These are phyloP conservation scores for Acidomyces sp. DNA, from an alignment of 495 filamentous ascomycete species.

Conservation along the genomic window DNA sequence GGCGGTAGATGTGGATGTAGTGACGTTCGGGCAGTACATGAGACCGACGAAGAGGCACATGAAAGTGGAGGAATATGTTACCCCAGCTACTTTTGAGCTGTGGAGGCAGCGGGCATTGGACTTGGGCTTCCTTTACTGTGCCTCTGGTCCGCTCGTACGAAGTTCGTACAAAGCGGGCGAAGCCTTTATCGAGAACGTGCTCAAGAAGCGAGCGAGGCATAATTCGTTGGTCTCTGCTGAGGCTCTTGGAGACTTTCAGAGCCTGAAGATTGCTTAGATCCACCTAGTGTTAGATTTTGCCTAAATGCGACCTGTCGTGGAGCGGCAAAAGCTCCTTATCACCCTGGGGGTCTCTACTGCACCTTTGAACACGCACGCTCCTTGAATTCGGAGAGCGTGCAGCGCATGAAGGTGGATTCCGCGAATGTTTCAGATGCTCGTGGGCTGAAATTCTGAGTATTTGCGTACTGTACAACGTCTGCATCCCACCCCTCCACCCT, in stretches of 20 bases:
- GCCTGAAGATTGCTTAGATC: conserved; percentile 8
- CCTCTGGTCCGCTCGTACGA: conserved; percentile 80
- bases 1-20: conserved; percentile 70
- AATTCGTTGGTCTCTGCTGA: conserved; percentile 25
- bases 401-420: too few relatives aligned
- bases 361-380: too few relatives aligned
- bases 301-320: too few relatives aligned
- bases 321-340: too few relatives aligned
- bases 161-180: conserved; percentile 96
- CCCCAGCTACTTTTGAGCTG: conserved; percentile 74
- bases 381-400: too few relatives aligned
- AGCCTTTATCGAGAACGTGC: conserved; percentile 95
- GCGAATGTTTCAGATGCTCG: too few relatives aligned
- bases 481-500: too few relatives aligned
- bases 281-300: too few relatives aligned
- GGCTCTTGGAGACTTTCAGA: conserved; percentile 13
- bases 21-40: conserved; percentile 99
- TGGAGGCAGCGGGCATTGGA: conserved; percentile 86
- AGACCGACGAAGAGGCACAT: conserved; percentile 94
- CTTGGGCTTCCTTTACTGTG: conserved; percentile 93
- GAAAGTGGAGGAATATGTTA: conserved; percentile 87
- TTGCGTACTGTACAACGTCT: too few relatives aligned
- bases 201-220: conserved; percentile 64
- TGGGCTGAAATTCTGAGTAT: too few relatives aligned
- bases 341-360: too few relatives aligned